Percentiles rank a stretch among this genome's conserved stretches.
phyloP scores from a whole-genome alignment of 2,329 filamentous ascomycete species.

The Amphichorda felina region DNA sequence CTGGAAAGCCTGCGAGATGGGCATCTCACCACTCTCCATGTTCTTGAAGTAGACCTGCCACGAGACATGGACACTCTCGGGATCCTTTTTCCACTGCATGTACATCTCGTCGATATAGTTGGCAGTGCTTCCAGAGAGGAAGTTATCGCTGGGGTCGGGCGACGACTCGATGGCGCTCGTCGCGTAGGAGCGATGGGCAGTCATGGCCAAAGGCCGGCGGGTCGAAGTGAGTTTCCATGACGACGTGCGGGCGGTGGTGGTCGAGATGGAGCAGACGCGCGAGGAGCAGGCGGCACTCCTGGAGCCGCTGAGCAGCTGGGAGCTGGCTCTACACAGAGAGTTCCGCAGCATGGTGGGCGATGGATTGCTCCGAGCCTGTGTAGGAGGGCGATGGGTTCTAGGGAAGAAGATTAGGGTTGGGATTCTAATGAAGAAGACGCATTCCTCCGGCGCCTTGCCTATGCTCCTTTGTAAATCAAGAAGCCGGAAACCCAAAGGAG shows the following conservation, averaged over 20 bases:
- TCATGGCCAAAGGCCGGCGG: slow-evolving; percentile 37
- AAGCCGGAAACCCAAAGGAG: slow-evolving; percentile 1
- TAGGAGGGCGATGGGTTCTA: not conserved
- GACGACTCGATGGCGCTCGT: slow-evolving; percentile 38
- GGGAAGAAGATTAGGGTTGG: not conserved
- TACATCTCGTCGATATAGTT: slow-evolving; percentile 99
- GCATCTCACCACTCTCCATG: slow-evolving; percentile 97
- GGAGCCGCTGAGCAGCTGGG: slow-evolving; percentile 46
- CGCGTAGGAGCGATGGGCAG: slow-evolving; percentile 39
- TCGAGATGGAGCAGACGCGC: slow-evolving; percentile 28
- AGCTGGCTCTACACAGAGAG: slow-evolving; percentile 52
- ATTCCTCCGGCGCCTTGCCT: slow-evolving; percentile 5
- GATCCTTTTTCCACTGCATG: slow-evolving; percentile 90
- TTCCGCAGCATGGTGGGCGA: slow-evolving; percentile 56
- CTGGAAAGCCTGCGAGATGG: slow-evolving; percentile 92
- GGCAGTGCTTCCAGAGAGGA: slow-evolving; percentile 91
- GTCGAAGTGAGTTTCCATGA: slow-evolving; percentile 31
- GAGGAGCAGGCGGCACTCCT: slow-evolving; percentile 30
- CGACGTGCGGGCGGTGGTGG: slow-evolving; percentile 23
- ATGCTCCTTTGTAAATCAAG: not conserved
- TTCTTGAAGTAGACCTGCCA: slow-evolving; percentile 99
- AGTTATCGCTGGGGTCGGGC: slow-evolving; percentile 83
- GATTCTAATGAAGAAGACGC: slow-evolving; percentile 2
- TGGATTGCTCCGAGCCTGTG: not conserved
- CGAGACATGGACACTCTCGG: slow-evolving; percentile 87